Evolutionary conservation across 2,329 filamentous ascomycete genomes (phyloP), one percentile per base, ranked within the genome.

Genomic region (Delphinella strobiligena): DNA sequence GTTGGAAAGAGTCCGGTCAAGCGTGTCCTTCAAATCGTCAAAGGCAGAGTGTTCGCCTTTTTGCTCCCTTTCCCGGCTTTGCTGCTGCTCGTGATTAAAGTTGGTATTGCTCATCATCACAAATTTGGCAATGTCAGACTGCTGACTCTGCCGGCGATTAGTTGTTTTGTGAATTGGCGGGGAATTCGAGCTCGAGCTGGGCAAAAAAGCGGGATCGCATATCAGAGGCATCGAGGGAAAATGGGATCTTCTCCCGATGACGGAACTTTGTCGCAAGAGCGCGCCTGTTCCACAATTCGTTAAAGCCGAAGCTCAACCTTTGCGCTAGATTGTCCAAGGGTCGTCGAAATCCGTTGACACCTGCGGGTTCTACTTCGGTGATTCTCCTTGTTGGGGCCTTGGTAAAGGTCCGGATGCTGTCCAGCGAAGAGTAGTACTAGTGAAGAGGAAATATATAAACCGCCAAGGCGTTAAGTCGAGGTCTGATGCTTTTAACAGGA

Each of bases 81-180:
- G 39, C 16, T 36, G 36, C 30, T 37, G 16, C 12, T 37, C 34
- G 24, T 24, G 34, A 10, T 7, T 38, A 10, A 15, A 14, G 40
- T 45, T 46, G 35, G 36, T 47, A 42, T 46, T 56, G 40, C 50
- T 43, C 32, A 50, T 46, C 49, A 58, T 57, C 30, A 47, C 50
- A 39, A 48, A 44, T 39, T 51, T 53, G 18, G 50, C 53, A 37
- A 55, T 46, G 34, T 43, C 46, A 5, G 49, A 51, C 32, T 55
- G 55, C 38, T 54, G 49, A 36, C 51, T 54, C 36, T 60, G 56
- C 31, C 58, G 48, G 19, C 55, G 54, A 38, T 7, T 12, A 27
- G 12, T 27, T 12, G 22, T 27, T 27, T 27, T 27, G 22, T 7
- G 49, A 54, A 31, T 47, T 45, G 31, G 33, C 33, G 17, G 41